These are phyloP conservation scores for Cynara cardunculus DNA, from an alignment of 129 eudicot species.

Conservation along the genomic window DNA sequence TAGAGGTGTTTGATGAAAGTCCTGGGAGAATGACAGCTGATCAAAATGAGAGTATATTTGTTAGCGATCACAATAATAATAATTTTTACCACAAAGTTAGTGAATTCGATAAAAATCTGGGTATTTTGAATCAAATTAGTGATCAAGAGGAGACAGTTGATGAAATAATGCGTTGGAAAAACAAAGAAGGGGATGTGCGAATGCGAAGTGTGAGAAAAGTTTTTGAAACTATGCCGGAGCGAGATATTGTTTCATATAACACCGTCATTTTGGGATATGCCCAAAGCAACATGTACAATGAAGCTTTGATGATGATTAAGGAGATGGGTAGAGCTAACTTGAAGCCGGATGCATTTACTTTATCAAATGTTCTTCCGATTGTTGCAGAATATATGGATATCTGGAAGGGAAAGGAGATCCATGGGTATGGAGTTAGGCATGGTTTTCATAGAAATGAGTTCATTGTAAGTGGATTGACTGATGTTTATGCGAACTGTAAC, in stretches of 20 bases:
- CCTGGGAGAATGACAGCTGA: slow-evolving; percentile 21
- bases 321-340: slow-evolving; percentile 54
- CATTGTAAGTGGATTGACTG: slow-evolving; percentile 61
- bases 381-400: slow-evolving; percentile 52
- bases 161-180: background rate
- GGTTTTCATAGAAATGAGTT: slow-evolving; percentile 50
- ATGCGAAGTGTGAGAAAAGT: slow-evolving; percentile 55
- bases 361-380: slow-evolving; percentile 63
- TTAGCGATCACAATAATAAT: background rate
- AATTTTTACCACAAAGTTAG: background rate
- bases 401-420: slow-evolving; percentile 72
- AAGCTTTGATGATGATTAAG: slow-evolving; percentile 49
- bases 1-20: slow-evolving; percentile 50
- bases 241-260: slow-evolving; percentile 74
- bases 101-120: background rate
- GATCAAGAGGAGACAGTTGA: background rate
- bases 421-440: slow-evolving; percentile 64
- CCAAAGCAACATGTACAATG: slow-evolving; percentile 48
- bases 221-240: slow-evolving; percentile 50
- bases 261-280: slow-evolving; percentile 63
- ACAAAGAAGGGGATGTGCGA: slow-evolving; percentile 15
- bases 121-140: slow-evolving; percentile 7
- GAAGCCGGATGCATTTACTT: slow-evolving; percentile 69
- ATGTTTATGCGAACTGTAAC: slow-evolving; percentile 71
- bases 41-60: background rate